These are phyloP conservation scores for Fallopia convolvulus DNA, from an alignment of 148 eudicot genomes.

Conservation along the genomic window DNA sequence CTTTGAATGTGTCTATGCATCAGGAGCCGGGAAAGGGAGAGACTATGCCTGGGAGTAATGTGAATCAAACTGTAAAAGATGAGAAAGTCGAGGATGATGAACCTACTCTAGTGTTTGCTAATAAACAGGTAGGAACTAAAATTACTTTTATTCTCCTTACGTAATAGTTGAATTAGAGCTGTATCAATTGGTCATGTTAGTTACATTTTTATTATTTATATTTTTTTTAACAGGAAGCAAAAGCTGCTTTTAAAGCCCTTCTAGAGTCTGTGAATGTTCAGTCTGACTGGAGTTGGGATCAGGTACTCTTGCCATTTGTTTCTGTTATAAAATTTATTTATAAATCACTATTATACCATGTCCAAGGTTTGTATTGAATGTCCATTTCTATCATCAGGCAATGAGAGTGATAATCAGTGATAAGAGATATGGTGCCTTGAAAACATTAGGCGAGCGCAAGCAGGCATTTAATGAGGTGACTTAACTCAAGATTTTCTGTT, in stretches of 20 bases:
- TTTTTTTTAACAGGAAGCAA: slow-evolving; percentile 64
- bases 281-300: slow-evolving; percentile 98
- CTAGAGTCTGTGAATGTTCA: slow-evolving; percentile 87
- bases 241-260: slow-evolving; percentile 76
- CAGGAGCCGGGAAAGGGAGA: slow-evolving; percentile 79
- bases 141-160: neutral
- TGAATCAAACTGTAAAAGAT: slow-evolving; percentile 30
- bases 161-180: neutral
- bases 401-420: slow-evolving; percentile 95
- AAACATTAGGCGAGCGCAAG: slow-evolving; percentile 91
- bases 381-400: slow-evolving; percentile 42
- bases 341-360: neutral
- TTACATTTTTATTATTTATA: neutral
- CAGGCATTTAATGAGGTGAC: slow-evolving; percentile 96
- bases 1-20: neutral
- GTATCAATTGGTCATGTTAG: neutral
- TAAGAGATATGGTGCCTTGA: slow-evolving; percentile 84
- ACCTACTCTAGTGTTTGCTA: slow-evolving; percentile 71
- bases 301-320: slow-evolving; percentile 34
- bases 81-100: slow-evolving; percentile 66
- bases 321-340: neutral
- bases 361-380: neutral
- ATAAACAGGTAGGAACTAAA: slow-evolving; percentile 53
- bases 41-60: slow-evolving; percentile 56
- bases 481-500: slow-evolving; percentile 1